phyloP scores from a whole-genome alignment of 306 rosid genomes.

The Gastrolobium villosum region DNA sequence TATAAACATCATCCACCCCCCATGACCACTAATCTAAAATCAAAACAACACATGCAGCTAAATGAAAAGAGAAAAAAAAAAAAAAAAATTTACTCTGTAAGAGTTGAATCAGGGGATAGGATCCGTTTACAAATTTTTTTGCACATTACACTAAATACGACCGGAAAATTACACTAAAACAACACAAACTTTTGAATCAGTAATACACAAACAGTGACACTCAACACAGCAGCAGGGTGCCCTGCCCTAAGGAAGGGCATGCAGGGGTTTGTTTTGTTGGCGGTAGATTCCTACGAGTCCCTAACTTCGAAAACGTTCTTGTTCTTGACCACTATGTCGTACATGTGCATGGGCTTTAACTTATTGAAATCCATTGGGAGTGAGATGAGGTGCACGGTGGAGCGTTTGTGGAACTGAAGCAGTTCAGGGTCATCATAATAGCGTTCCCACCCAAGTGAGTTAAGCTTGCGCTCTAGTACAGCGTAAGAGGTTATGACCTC shows the following conservation, averaged over 20 bases:
- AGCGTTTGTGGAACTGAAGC: conserved; percentile 86
- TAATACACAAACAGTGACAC: too few species aligned
- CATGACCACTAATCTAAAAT: background rate
- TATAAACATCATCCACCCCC: background rate
- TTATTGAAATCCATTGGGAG: conserved; percentile 81
- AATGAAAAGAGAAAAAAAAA: background rate
- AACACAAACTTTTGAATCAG: too few species aligned
- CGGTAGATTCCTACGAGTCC: conserved; percentile 55
- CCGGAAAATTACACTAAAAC: too few species aligned
- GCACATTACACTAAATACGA: too few species aligned
- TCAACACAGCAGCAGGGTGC: too few species aligned
- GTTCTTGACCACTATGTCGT: conserved; percentile 93
- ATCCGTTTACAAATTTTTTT: too few species aligned
- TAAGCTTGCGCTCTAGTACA: conserved; percentile 65
- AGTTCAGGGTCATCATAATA: conserved; percentile 91
- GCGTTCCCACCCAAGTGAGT: conserved; percentile 85
- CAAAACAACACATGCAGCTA: conserved; percentile 32
- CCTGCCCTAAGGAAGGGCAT: too few species aligned
- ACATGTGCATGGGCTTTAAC: conserved; percentile 96
- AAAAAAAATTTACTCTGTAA: background rate
- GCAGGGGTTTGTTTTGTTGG: too few species aligned
- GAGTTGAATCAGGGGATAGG: background rate
- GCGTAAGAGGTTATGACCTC: conserved; percentile 76
- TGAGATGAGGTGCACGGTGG: conserved; percentile 87
- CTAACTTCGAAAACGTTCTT: conserved; percentile 79